Evolutionary conservation across 805 yeast species (phyloP), one percentile per base, ranked within the genome.

Genomic region (Cyberlindnera mississippiensis): DNA sequence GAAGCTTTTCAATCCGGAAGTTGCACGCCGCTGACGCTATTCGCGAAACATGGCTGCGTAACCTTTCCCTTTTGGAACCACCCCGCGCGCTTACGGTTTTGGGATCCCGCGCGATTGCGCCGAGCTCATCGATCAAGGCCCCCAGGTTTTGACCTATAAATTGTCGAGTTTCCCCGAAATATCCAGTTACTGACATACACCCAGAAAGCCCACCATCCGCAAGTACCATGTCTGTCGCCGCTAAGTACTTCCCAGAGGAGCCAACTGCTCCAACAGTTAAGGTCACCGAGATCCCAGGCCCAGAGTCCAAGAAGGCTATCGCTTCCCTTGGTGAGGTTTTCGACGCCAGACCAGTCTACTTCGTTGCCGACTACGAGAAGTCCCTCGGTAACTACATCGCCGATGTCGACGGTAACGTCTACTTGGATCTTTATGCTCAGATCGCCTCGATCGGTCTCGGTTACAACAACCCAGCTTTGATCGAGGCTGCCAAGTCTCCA

Each of bases 381-480:
- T 84, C 93, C 2, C 42, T 57, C 28, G 95, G 95, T 61, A 86
- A 86, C 75, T 86, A 85, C 68, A 72, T 86, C 36, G 82, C 72
- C 39, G 95, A 86, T 57, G 84, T 73, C 26, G 95, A 86, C 57
- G 95, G 95, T 35, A 86, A 87, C 71, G 59, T 67, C 28, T 69
- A 73, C 57, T 75, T 86, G 55, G 95, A 86, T 61, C 78, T 80
- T 31, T 86, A 85, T 59, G 84, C 87, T 34, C 95, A 85, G 68
- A 84, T 85, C 54, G 86, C 95, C 11, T 85, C 95, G 12, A 85
- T 85, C 51, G 82, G 93, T 14, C 72, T 85, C 46, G 95, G 95
- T 37, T 85, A 85, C 76, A 85, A 86, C 71, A 82, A 85, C 69
- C 95, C 95, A 16, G 82, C 76, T 32, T 70, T 85, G 51, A 69